phyloP scores from a whole-genome alignment of 805 yeast genomes.

The Cyberlindnera xishuangbannaensis region DNA sequence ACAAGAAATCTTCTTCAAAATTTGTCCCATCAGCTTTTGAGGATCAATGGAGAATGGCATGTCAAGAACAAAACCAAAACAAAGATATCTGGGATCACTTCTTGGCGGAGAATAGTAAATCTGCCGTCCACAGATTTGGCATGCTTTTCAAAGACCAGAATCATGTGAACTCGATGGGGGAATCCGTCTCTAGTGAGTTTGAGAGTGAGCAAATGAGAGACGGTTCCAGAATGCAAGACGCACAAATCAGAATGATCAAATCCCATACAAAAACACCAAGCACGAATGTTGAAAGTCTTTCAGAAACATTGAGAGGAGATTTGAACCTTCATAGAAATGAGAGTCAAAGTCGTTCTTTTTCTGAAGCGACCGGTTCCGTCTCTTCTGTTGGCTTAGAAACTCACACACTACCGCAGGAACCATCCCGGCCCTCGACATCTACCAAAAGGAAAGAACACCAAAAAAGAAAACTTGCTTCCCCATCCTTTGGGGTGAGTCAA shows the following conservation, averaged over 20 bases:
- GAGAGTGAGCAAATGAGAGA: slow-evolving; percentile 2
- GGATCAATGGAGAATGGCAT: slow-evolving; percentile 15
- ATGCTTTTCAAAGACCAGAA: slow-evolving; percentile 10
- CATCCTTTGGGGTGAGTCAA: slow-evolving; percentile 20
- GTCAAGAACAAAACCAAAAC: slow-evolving; percentile 7
- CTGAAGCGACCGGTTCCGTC: not conserved
- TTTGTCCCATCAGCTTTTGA: slow-evolving; percentile 17
- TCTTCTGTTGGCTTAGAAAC: not conserved
- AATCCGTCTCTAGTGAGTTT: not conserved
- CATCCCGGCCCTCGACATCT: no score
- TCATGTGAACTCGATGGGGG: not conserved
- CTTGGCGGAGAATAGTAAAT: slow-evolving; percentile 8
- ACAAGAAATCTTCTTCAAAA: slow-evolving; percentile 17
- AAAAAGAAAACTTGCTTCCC: slow-evolving; percentile 8
- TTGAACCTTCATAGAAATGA: slow-evolving; percentile 7
- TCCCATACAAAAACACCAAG: slow-evolving; percentile 6
- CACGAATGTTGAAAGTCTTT: slow-evolving; percentile 9
- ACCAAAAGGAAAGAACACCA: slow-evolving; percentile 1
- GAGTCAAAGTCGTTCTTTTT: not conserved
- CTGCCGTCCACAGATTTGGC: slow-evolving; percentile 13
- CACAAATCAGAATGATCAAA: slow-evolving; percentile 1
- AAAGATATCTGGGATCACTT: slow-evolving; percentile 22
- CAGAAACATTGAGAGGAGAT: slow-evolving; percentile 15
- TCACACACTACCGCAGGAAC: slow-evolving; percentile 1
- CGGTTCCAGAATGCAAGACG: no score